Base-by-base conservation (phyloP, 768 basidiomycete species). In the Daedaleopsis sinensis region DNA sequence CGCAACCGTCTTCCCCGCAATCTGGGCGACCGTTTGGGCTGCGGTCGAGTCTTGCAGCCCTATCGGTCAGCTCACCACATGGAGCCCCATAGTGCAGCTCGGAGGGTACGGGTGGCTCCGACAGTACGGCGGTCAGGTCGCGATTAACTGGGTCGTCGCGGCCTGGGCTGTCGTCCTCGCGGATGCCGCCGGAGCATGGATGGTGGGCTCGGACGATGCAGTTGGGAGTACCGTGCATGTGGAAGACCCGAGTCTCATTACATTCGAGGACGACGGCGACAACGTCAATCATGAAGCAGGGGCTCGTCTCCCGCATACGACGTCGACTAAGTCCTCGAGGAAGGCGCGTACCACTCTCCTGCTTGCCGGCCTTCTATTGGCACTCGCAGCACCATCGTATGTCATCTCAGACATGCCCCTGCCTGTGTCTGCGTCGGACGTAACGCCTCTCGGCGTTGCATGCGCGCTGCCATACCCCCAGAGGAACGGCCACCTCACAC, bases 71-170 rank as follows among this genome's bases (percentile, higher is more conserved):
- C 80, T 94, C 12, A 77, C 85, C 10, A 82, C 86, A 16, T 94
- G 91, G 91, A 87, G 81, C 36, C 86, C 90, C 11, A 76, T 83
- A 15, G 71, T 79, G 8, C 81, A 82, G 5, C 70, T 80, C 37
- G 79, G 80, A 9, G 74, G 81, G 0, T 94, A 93, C 68, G 68
- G 68, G 3, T 94, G 91, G 91, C 71, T 86, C n/a, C 66, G 82
- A 2, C 83, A 82, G 0, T 70, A 79, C 47, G 63, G 83, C 23
- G 92, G 93, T 5, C 79, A 86, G 36, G 72, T 78, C 36, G 84
- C 82, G 9, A 80, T 84, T 59, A 90, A 94, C 70, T 94, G 90
- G 88, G 71, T 89, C 27, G 79, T 83, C 8, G 91, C 83, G n/a
- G 86, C 84, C 9, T 94, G 89, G 88, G 89, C 90, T 5, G 84